Evolutionary conservation across 257 asterid genomes (phyloP).

Genomic region (Knoxia roxburghii): DNA sequence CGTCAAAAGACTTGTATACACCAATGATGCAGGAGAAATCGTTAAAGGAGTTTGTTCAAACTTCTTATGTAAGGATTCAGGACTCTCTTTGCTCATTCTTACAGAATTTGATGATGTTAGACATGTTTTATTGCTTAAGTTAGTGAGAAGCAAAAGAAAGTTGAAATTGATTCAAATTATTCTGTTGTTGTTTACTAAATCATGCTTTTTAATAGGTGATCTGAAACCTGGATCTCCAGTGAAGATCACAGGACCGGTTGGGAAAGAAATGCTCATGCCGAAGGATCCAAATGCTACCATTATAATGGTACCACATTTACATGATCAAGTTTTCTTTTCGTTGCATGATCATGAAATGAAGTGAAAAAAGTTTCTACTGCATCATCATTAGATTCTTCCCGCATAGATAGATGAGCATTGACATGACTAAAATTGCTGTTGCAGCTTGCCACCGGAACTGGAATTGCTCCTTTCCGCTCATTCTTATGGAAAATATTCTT

Average conservation of each 20-base stretch:
- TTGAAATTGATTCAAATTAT: not conserved
- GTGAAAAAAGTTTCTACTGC: not conserved
- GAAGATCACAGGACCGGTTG: conserved; percentile 93
- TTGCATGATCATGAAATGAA: conserved; percentile 1
- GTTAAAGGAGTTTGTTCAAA: conserved; percentile 98
- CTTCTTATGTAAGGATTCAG: conserved; percentile 68
- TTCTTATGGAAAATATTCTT: conserved; percentile 98
- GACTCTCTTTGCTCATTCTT: conserved; percentile 1
- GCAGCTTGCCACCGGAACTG: conserved; percentile 97
- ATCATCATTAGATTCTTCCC: not conserved
- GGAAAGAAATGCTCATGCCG: conserved; percentile 99
- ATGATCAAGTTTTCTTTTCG: not conserved
- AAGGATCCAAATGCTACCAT: conserved; percentile 86
- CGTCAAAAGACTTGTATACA: conserved; percentile 85
- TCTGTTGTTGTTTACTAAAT: conserved; percentile 4
- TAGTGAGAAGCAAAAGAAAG: not conserved
- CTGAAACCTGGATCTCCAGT: conserved; percentile 84
- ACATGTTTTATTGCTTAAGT: not conserved
- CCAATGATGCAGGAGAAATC: conserved; percentile 74
- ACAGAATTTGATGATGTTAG: not conserved
- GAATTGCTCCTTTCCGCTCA: conserved; percentile 94
- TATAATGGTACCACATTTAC: conserved; percentile 50
- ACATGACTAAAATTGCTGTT: conserved; percentile 12
- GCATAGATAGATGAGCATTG: conserved; percentile 16
- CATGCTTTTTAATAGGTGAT: conserved; percentile 54